Conservation (phyloP, 768 basidiomycete genomes). For the Kwoniella sp. region DNA sequence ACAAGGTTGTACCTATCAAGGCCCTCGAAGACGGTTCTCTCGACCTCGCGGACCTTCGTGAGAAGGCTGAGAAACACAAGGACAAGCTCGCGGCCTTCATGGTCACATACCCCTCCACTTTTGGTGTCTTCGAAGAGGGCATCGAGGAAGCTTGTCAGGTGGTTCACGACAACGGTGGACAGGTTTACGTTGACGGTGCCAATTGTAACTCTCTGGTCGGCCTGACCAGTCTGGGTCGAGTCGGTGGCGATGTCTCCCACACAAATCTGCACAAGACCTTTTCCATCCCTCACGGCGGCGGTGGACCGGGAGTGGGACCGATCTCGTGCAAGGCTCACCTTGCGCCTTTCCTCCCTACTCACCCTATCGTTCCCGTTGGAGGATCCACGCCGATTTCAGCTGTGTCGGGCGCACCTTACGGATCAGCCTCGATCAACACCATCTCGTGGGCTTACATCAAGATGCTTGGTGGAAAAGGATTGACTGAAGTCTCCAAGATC, state of each 20-base stretch:
- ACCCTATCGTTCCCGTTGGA: conserved; percentile 65
- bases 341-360: conserved; percentile 86
- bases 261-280: conserved; percentile 96
- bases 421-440: conserved; percentile 87
- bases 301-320: conserved; percentile 93
- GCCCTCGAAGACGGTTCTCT: conserved; percentile 79
- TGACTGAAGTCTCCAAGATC: conserved; percentile 75
- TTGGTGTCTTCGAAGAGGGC: conserved; percentile 93
- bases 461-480: conserved; percentile 94
- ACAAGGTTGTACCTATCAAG: conserved; percentile 95
- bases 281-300: conserved; percentile 96
- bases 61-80: conserved; percentile 85
- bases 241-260: conserved; percentile 96
- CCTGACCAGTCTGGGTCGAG: conserved; percentile 77
- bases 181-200: conserved; percentile 95
- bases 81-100: conserved; percentile 92
- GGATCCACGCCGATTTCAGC: conserved; percentile 74
- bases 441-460: conserved; percentile 99
- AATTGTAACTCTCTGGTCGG: conserved; percentile 94
- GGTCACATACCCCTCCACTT: conserved; percentile 97
- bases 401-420: conserved; percentile 86
- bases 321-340: conserved; percentile 93
- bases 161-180: conserved; percentile 89
- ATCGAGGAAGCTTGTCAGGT: conserved; percentile 82
- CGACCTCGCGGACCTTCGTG: conserved; percentile 71